Conservation (phyloP, 495 filamentous ascomycete species). For the Amorphotheca resinae region DNA sequence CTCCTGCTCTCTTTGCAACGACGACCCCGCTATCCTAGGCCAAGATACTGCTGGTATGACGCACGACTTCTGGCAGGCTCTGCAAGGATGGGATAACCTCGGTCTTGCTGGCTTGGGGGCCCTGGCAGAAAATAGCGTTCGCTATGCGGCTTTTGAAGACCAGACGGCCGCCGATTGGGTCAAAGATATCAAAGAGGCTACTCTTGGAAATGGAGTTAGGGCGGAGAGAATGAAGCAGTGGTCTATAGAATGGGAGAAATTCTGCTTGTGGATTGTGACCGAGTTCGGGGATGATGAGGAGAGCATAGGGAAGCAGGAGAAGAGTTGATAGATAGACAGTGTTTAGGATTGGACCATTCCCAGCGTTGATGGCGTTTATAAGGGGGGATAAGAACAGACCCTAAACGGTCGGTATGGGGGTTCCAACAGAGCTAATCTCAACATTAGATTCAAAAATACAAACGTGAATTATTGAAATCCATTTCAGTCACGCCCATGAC, state of each 20-base stretch:
- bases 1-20: constrained; percentile 62
- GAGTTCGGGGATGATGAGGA: constrained; percentile 57
- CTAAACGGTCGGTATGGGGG: background rate
- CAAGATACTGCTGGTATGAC: constrained; percentile 66
- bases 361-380: no score
- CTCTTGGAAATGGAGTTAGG: constrained; percentile 60
- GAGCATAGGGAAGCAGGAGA: constrained; percentile 6
- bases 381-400: no score
- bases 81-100: constrained; percentile 53
- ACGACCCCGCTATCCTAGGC: constrained; percentile 73
- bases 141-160: constrained; percentile 83
- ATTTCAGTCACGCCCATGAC: no score
- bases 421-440: no score
- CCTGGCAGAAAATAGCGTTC: constrained; percentile 83
- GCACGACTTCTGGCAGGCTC: constrained; percentile 83
- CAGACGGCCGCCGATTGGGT: constrained; percentile 55
- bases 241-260: constrained; percentile 71
- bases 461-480: no score
- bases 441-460: no score
- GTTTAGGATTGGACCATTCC: no score
- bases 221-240: constrained; percentile 64
- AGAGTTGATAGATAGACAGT: background rate
- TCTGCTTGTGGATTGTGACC: constrained; percentile 79
- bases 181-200: constrained; percentile 56
- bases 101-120: constrained; percentile 71